phyloP scores from a whole-genome alignment of 2,329 filamentous ascomycete genomes.

The Botrytis elliptica region DNA sequence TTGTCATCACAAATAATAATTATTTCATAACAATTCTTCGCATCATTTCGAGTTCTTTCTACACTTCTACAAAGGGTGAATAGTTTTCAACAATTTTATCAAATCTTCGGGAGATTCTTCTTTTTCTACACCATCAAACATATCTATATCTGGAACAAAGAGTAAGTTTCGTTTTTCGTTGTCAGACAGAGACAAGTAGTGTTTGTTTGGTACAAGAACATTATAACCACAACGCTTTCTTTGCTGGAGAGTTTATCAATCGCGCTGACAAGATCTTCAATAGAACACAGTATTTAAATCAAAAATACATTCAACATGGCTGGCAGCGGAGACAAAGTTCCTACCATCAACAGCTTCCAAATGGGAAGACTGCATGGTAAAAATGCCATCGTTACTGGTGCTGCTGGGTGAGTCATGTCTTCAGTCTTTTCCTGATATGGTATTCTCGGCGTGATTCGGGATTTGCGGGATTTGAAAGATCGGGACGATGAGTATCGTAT shows the following conservation, averaged over 20 bases:
- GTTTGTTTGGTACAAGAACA: not conserved
- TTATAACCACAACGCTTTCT: not conserved
- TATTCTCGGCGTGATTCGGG: not conserved
- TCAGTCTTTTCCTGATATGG: not conserved
- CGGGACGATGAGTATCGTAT: not conserved
- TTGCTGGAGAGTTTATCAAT: not conserved
- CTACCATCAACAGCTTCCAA: slow-evolving; percentile 40
- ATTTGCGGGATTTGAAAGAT: too few species aligned
- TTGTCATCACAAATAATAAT: slow-evolving; percentile 1
- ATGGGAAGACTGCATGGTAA: slow-evolving; percentile 41
- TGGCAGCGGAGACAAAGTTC: slow-evolving; percentile 22
- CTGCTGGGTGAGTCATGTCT: slow-evolving; percentile 58
- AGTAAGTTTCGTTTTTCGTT: not conserved
- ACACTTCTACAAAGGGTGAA: not conserved
- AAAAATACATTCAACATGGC: slow-evolving; percentile 23
- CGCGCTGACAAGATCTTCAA: not conserved
- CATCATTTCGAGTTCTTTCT: not conserved
- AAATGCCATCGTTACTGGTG: slow-evolving; percentile 61
- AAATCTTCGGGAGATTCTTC: not conserved
- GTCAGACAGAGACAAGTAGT: not conserved
- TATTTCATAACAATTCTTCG: not conserved
- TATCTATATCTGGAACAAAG: slow-evolving; percentile 4
- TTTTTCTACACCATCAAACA: not conserved
- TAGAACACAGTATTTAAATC: not conserved
- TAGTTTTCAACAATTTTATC: not conserved